These are phyloP conservation scores for Phialocephala subalpina DNA, from an alignment of 2,329 filamentous ascomycete species.

Conservation along the genomic window DNA sequence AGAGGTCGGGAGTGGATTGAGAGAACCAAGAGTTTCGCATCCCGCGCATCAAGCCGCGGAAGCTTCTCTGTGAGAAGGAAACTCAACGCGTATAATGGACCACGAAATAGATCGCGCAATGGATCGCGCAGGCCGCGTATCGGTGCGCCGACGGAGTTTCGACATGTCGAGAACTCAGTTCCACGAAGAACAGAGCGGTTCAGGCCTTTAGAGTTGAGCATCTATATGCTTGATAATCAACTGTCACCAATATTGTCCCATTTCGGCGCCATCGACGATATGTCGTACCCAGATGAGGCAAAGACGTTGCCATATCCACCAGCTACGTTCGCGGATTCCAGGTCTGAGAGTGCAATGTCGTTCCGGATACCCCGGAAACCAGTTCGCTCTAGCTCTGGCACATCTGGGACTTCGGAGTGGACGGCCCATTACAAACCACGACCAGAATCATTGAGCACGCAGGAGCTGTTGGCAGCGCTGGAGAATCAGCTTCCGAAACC, in stretches of 20 bases:
- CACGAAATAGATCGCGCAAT: constrained; percentile 33
- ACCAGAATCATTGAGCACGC: constrained; percentile 36
- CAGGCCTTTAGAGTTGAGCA: constrained; percentile 64
- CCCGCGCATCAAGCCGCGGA: constrained; percentile 51
- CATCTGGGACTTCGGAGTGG: constrained; percentile 35
- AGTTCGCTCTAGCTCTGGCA: constrained; percentile 37
- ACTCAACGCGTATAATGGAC: constrained; percentile 51
- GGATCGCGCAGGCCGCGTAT: constrained; percentile 60
- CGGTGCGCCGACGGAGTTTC: constrained; percentile 62
- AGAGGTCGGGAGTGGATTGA: constrained; percentile 42
- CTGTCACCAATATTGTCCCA: constrained; percentile 65
- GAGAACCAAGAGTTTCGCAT: constrained; percentile 49
- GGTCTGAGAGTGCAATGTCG: constrained; percentile 40
- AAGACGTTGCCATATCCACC: constrained; percentile 32
- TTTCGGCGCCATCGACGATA: constrained; percentile 49
- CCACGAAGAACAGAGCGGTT: constrained; percentile 48
- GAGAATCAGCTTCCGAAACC: constrained; percentile 36
- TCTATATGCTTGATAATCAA: constrained; percentile 54
- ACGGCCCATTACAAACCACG: constrained; percentile 32
- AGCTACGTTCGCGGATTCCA: constrained; percentile 34
- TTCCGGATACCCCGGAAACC: constrained; percentile 43
- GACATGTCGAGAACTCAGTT: constrained; percentile 58
- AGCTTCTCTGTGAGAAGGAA: constrained; percentile 55
- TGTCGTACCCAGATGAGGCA: constrained; percentile 22
- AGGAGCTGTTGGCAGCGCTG: constrained; percentile 38